Evolutionary conservation across 805 yeast species (phyloP).

Genomic region (Candida arabinofermentans): DNA sequence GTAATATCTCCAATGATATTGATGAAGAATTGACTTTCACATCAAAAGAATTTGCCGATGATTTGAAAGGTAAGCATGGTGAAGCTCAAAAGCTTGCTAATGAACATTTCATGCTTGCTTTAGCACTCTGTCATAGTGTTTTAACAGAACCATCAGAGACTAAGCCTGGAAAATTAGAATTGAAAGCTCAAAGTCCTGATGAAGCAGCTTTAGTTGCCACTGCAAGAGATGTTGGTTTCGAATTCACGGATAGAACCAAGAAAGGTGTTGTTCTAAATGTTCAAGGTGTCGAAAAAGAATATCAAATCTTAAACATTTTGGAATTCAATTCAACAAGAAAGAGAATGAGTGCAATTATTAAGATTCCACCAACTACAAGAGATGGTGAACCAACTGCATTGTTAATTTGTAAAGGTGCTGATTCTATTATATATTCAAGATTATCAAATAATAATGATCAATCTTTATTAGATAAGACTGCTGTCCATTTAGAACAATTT

Average conservation of each 20-base stretch:
- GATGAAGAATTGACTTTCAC: slow-evolving; percentile 63
- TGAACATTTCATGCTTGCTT: slow-evolving; percentile 72
- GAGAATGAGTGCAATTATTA: slow-evolving; percentile 81
- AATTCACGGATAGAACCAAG: slow-evolving; percentile 62
- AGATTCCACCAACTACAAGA: slow-evolving; percentile 49
- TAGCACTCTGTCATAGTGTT: slow-evolving; percentile 79
- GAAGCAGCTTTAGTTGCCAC: slow-evolving; percentile 84
- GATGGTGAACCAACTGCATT: slow-evolving; percentile 55
- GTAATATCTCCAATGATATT: slow-evolving; percentile 33
- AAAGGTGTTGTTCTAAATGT: slow-evolving; percentile 62
- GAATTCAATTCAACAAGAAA: slow-evolving; percentile 84
- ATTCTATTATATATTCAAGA: slow-evolving; percentile 71
- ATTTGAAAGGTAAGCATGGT: slow-evolving; percentile 50
- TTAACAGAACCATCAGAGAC: slow-evolving; percentile 62
- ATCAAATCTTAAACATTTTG: slow-evolving; percentile 63
- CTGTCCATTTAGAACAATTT: slow-evolving; percentile 68
- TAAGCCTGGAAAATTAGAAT: slow-evolving; percentile 48
- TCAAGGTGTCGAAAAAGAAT: slow-evolving; percentile 68
- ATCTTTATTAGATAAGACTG: slow-evolving; percentile 51
- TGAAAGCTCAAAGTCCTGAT: slow-evolving; percentile 83
- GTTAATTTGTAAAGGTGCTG: slow-evolving; percentile 82
- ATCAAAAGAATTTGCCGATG: slow-evolving; percentile 62
- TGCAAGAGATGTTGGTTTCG: slow-evolving; percentile 73
- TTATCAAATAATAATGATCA: slow-evolving; percentile 45
- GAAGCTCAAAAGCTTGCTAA: slow-evolving; percentile 50